Evolutionary conservation across 1,284 basidiomycete species (phyloP).

Genomic region (Cryptococcus neoformans): DNA sequence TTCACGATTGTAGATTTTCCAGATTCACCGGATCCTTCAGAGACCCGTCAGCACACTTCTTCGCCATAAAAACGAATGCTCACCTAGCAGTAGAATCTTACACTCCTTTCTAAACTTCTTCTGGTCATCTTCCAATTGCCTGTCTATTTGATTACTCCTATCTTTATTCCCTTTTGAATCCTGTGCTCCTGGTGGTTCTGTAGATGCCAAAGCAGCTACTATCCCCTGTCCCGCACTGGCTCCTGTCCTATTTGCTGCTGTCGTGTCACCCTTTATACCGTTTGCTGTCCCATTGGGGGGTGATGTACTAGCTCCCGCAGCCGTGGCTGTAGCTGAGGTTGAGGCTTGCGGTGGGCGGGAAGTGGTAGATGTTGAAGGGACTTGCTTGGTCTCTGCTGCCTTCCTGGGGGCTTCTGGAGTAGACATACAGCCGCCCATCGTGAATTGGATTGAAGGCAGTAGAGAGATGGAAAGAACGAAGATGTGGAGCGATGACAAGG

Average conservation of each 20-base stretch:
- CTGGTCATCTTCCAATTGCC: conserved; percentile 56
- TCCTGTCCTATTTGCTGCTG: conserved; percentile 1
- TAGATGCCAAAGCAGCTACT: conserved; percentile 33
- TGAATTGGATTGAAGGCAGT: neutral
- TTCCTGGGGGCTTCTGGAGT: conserved; percentile 11
- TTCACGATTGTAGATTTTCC: conserved; percentile 97
- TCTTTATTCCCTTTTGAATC: conserved; percentile 55
- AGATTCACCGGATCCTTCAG: conserved; percentile 70
- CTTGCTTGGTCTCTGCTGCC: conserved; percentile 9
- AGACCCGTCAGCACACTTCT: neutral
- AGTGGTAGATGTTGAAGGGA: neutral
- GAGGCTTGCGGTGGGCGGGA: neutral
- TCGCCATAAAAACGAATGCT: conserved; percentile 34
- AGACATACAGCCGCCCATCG: conserved; percentile 15
- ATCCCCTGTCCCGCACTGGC: conserved; percentile 24
- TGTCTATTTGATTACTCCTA: conserved; percentile 59
- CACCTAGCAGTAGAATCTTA: conserved; percentile 89
- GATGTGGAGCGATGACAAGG: neutral
- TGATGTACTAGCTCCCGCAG: too few relatives aligned
- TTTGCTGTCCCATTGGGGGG: neutral
- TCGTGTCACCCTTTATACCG: neutral
- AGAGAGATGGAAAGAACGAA: neutral
- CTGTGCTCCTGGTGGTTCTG: conserved; percentile 14
- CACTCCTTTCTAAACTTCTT: conserved; percentile 79
- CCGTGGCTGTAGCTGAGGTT: neutral